Base-by-base conservation (phyloP, 2,329 filamentous ascomycete genomes). In the Phaeomoniella chlamydospora region DNA sequence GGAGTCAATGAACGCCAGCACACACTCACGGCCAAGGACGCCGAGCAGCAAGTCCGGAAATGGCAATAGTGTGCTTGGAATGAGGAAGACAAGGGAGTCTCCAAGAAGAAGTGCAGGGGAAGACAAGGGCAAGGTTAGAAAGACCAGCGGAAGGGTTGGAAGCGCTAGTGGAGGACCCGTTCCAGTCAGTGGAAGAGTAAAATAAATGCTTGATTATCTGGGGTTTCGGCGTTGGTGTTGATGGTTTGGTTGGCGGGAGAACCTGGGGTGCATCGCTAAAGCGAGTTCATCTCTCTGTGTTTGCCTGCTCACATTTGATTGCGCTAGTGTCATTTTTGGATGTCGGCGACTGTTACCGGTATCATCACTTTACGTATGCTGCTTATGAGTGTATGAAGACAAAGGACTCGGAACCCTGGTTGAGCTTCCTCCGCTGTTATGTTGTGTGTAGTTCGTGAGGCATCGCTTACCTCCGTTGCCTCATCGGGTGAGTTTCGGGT, bases 81-180 rank as follows among this genome's bases (percentile, higher is more conserved):
- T 43, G 15, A 40, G 47, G 39, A 40, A 42, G 13, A 36, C 26
- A 17, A 34, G 45, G 19, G 44, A 46, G 35, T 41, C 39, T 14
- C 45, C 45, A 33, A 41, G 47, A 22, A 41, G 47, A n/a, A 43
- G 40, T 34, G 45, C 43, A 12, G 47, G 41, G 18, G 47, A 49
- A 31, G 45, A 46, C 15, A 48, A 47, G 38, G 41, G 38, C 22
- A 46, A 45, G 35, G 53, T 66, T 31, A 56, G 63, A 32, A 67
- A 67, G 46, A 50, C 57, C 19, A 66, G 63, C 45, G 59, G 59
- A 13, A 57, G 63, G 14, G 52, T 65, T 31, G 62, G 58, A 10
- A 65, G 63, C 43, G 50, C 56, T 13, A 43, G 37, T 32, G 38
- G 40, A 32, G 42, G 26, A 18, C 32, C 32, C 11, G 32, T 34